phyloP scores from a whole-genome alignment of 2,329 filamentous ascomycete genomes.

The Thelonectria discophora region DNA sequence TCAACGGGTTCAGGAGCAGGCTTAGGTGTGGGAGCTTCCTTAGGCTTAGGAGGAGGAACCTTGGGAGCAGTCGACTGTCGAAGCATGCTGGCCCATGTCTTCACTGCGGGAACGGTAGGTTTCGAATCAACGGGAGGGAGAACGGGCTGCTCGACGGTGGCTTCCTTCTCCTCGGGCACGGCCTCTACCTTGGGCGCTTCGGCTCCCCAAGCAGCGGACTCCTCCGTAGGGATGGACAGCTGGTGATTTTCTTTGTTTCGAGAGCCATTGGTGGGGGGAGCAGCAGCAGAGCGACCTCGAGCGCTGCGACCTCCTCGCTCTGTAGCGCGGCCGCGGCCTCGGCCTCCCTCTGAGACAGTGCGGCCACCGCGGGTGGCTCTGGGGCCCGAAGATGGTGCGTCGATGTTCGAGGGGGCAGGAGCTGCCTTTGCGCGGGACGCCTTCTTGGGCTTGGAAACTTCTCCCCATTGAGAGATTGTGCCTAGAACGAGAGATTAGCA shows the following conservation, averaged over 20 bases:
- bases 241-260: constrained; percentile 64
- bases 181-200: constrained; percentile 49
- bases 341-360: constrained; percentile 67
- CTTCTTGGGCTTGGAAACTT: constrained; percentile 84
- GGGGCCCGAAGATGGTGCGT: constrained; percentile 54
- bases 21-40: constrained; percentile 58
- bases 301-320: constrained; percentile 70
- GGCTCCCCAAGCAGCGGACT: constrained; percentile 65
- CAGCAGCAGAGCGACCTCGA: constrained; percentile 69
- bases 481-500: constrained; percentile 59
- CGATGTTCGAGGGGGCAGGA: constrained; percentile 59
- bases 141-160: constrained; percentile 44
- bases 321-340: constrained; percentile 68
- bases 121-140: constrained; percentile 50
- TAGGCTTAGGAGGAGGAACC: constrained; percentile 64
- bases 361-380: constrained; percentile 69
- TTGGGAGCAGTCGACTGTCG: constrained; percentile 67
- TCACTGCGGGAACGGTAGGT: constrained; percentile 54
- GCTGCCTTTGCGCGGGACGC: constrained; percentile 75
- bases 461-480: constrained; percentile 82
- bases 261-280: constrained; percentile 68
- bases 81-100: constrained; percentile 82
- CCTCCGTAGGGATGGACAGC: constrained; percentile 74
- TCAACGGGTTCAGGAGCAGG: constrained; percentile 46
- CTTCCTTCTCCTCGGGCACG: constrained; percentile 47